Evolutionary conservation across 208 protist species (phyloP).

Genomic region (Wallacemonas sp.): DNA sequence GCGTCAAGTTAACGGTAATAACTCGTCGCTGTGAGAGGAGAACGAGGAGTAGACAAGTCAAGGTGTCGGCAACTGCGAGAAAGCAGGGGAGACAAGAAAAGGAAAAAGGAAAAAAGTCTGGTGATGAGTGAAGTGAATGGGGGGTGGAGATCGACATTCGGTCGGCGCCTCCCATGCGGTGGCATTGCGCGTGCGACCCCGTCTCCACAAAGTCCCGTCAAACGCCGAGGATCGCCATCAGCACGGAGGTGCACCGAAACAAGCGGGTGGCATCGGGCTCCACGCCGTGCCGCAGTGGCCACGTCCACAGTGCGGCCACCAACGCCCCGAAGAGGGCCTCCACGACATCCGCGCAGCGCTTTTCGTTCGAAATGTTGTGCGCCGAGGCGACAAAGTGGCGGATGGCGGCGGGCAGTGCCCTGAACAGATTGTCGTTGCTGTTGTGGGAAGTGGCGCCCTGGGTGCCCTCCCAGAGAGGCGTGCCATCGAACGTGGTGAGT

Average conservation of each 20-base stretch:
- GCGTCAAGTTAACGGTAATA: constrained; percentile 3
- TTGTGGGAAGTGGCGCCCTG: constrained; percentile 11
- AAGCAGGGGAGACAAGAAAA: neutral
- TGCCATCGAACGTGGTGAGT: constrained; percentile 1
- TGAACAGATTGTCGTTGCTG: constrained; percentile 19
- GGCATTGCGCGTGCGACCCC: too few relatives aligned
- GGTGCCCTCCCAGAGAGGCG: constrained; percentile 9
- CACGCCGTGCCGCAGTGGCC: constrained; percentile 13
- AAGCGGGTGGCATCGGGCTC: constrained; percentile 13
- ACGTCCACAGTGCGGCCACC: constrained; percentile 40
- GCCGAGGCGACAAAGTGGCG: constrained; percentile 18
- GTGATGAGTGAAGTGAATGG: too few relatives aligned
- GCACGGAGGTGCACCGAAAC: constrained; percentile 14
- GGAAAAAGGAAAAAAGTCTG: constrained; percentile 21
- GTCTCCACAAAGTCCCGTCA: too few relatives aligned
- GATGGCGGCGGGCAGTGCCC: constrained; percentile 21
- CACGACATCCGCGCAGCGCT: constrained; percentile 43
- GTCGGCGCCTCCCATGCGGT: too few relatives aligned
- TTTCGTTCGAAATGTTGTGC: constrained; percentile 24
- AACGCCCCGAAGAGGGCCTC: constrained; percentile 55
- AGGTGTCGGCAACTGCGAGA: neutral
- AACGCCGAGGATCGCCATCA: constrained; percentile 15
- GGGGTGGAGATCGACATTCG: too few relatives aligned
- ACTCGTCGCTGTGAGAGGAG: neutral
- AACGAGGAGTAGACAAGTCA: constrained; percentile 6